These are phyloP conservation scores for Nitzschia sp. DNA, from an alignment of 108 stramenopile species.

Conservation along the genomic window DNA sequence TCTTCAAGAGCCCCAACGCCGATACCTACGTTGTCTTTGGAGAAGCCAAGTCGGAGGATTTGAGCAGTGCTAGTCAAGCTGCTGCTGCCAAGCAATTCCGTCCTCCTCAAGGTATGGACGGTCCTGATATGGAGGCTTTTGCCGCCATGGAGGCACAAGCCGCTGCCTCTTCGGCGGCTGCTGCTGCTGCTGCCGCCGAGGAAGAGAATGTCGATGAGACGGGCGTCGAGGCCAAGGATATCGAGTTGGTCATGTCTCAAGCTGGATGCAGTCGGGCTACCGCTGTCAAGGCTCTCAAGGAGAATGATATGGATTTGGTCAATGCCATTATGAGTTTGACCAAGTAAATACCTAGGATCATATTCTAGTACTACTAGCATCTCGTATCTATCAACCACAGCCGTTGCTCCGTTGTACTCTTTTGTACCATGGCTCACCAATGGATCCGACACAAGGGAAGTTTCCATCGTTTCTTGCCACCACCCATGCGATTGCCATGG, in stretches of 20 bases:
- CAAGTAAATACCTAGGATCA: constrained; percentile 41
- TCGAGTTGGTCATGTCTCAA: constrained; percentile 95
- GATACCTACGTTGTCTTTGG: constrained; percentile 99
- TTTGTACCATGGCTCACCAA: no score
- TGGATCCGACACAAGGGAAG: no score
- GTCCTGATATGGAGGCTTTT: constrained; percentile 52
- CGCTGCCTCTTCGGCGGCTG: constrained; percentile 30
- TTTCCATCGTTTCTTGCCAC: no score
- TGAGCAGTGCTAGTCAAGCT: constrained; percentile 68
- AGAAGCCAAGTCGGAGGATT: constrained; percentile 97
- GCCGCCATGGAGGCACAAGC: constrained; percentile 32
- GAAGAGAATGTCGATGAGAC: constrained; percentile 90
- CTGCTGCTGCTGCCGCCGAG: constrained; percentile 40
- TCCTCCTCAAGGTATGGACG: constrained; percentile 49
- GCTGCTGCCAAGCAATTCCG: constrained; percentile 90
- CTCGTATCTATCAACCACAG: no score
- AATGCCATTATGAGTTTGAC: constrained; percentile 98
- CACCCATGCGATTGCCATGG: no score
- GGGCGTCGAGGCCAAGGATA: constrained; percentile 94
- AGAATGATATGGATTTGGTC: constrained; percentile 94
- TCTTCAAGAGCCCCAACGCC: constrained; percentile 88
- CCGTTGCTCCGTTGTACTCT: no score
- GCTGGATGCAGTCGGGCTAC: constrained; percentile 79
- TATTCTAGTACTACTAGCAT: no score
- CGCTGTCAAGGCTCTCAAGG: constrained; percentile 94